Evolutionary conservation across 352 stramenopile species (phyloP).

Genomic region (Globisporangium nagaii): DNA sequence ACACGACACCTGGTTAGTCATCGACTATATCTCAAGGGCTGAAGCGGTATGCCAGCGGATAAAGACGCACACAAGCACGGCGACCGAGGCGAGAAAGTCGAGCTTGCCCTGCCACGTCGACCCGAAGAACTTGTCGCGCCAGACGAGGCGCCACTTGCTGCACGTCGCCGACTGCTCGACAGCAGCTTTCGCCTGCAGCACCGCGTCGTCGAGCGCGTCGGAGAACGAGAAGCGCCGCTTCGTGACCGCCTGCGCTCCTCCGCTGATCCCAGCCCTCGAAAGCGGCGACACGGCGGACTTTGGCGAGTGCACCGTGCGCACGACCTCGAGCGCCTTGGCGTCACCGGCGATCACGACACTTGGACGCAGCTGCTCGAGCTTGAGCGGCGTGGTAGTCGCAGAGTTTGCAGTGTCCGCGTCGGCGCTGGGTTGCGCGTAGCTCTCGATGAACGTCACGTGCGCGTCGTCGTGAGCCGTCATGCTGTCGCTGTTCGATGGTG

Average conservation of each 20-base stretch:
- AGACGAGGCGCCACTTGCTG: slow-evolving; percentile 3
- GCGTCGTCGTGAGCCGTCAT: slow-evolving; percentile 5
- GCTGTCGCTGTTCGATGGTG: no score
- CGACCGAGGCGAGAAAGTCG: slow-evolving; percentile 3
- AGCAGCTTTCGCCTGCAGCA: not conserved
- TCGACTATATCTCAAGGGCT: not conserved
- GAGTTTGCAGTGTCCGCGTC: not conserved
- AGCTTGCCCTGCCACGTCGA: not conserved
- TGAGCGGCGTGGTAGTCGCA: not conserved
- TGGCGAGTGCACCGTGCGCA: slow-evolving; percentile 30
- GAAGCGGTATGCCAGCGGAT: no score
- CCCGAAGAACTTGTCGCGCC: slow-evolving; percentile 2
- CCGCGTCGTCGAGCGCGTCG: not conserved
- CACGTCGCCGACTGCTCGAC: not conserved
- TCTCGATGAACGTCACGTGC: slow-evolving; percentile 25
- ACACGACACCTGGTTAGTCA: not conserved
- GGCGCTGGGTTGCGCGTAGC: slow-evolving; percentile 19
- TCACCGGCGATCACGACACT: slow-evolving; percentile 29
- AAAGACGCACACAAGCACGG: slow-evolving; percentile 1
- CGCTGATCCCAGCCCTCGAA: not conserved
- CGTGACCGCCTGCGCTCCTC: not conserved
- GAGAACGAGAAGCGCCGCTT: slow-evolving; percentile 5
- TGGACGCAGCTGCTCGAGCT: slow-evolving; percentile 11
- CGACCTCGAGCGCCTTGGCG: slow-evolving; percentile 17
- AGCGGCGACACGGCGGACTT: slow-evolving; percentile 3